Percentiles rank a stretch among this genome's conserved stretches.
Conservation (phyloP, 306 rosid species). For the Castanospermum australe region DNA sequence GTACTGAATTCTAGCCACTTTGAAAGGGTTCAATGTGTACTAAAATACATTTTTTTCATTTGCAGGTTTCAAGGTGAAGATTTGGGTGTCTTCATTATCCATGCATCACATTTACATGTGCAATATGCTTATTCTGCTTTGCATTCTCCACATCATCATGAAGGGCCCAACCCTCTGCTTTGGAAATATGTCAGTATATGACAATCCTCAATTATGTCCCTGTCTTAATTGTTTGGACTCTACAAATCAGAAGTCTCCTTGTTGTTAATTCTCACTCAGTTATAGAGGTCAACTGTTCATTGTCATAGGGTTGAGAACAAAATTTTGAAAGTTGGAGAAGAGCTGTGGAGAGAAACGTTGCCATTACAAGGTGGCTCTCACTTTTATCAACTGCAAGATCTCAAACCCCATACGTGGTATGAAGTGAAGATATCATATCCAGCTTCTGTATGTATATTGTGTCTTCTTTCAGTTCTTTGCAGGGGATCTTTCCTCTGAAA, state of each 20-base stretch:
- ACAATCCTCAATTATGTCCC: background rate
- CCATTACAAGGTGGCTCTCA: conserved; percentile 65
- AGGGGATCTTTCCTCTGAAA: conserved; percentile 26
- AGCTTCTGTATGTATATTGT: conserved; percentile 77
- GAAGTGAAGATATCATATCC: conserved; percentile 99
- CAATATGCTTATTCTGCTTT: conserved; percentile 33
- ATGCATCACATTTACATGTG: conserved; percentile 13
- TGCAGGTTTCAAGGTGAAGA: conserved; percentile 36
- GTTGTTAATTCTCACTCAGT: conserved; percentile 10
- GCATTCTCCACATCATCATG: conserved; percentile 33
- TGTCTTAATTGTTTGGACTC: background rate
- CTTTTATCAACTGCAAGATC: conserved; percentile 68
- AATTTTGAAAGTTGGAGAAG: conserved; percentile 72
- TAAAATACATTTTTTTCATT: background rate
- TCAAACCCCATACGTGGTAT: conserved; percentile 68
- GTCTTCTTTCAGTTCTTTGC: conserved; percentile 32
- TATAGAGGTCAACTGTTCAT: background rate
- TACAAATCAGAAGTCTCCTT: background rate
- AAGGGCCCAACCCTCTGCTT: conserved; percentile 43
- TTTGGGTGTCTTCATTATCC: background rate
- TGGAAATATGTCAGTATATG: conserved; percentile 45
- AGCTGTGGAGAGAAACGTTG: conserved; percentile 66
- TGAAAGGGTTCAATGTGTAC: conserved; percentile 14
- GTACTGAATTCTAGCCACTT: background rate
- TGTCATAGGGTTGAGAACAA: conserved; percentile 48